These are phyloP conservation scores for Graphium sp. DNA, from an alignment of 2,329 filamentous ascomycete genomes.

Conservation along the genomic window DNA sequence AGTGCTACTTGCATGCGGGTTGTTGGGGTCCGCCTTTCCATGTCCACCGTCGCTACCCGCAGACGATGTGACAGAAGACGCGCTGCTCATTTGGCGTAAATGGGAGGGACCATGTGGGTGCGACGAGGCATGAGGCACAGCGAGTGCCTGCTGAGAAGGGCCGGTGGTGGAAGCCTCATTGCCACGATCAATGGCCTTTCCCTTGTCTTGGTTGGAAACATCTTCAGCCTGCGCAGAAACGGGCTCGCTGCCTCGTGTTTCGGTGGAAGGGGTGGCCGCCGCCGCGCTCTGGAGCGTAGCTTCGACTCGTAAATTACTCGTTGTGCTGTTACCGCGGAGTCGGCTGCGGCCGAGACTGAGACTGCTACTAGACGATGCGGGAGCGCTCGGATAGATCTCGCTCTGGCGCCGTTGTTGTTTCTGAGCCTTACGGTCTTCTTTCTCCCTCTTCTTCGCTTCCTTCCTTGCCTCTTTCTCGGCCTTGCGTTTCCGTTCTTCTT, in stretches of 20 bases:
- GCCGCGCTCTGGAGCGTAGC: constrained; percentile 29
- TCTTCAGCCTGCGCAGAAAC: constrained; percentile 9
- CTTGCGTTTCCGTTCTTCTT: constrained; percentile 81
- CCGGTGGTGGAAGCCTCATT: constrained; percentile 8
- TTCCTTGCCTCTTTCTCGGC: constrained; percentile 56
- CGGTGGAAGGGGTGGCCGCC: no score
- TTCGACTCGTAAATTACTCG: constrained; percentile 43
- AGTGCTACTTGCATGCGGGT: constrained; percentile 35
- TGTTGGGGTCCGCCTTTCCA: constrained; percentile 18
- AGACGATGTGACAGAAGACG: constrained; percentile 71
- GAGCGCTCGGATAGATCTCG: constrained; percentile 19
- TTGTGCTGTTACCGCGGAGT: constrained; percentile 39
- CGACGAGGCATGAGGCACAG: no score
- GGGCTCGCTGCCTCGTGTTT: constrained; percentile 10
- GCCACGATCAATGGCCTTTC: constrained; percentile 50
- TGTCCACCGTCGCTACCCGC: constrained; percentile 29
- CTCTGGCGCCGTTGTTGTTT: constrained; percentile 37
- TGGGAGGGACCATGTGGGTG: constrained; percentile 48
- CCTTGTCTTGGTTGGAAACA: constrained; percentile 36
- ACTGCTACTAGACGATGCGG: constrained; percentile 42
- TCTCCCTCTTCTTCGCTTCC: constrained; percentile 70
- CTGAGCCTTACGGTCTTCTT: constrained; percentile 64
- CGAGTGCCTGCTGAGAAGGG: not conserved
- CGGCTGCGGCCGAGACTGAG: constrained; percentile 44
- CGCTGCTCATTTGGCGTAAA: constrained; percentile 69